A percentile compares a stretch with the other conserved stretches of the same genome.
Evolutionary conservation across 148 eudicot genomes (phyloP).

Genomic region (Nepenthes mirabilis): DNA sequence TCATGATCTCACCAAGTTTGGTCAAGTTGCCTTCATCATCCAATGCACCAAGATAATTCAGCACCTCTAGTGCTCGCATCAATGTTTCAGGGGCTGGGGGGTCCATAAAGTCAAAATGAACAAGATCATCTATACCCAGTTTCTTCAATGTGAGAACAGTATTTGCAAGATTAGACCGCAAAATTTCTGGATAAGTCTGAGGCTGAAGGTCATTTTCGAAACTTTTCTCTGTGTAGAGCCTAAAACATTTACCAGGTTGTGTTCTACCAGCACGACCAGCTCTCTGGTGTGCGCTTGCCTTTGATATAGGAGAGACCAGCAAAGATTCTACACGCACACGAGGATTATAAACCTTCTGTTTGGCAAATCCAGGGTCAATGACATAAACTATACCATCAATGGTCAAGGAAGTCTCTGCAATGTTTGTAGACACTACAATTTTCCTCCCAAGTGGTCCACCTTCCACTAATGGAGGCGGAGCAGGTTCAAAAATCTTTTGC

Average conservation of each 20-base stretch:
- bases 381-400: constrained; percentile 71
- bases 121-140: constrained; percentile 81
- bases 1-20: constrained; percentile 66
- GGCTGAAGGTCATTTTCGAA: constrained; percentile 71
- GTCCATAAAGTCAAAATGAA: constrained; percentile 92
- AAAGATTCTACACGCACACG: constrained; percentile 57
- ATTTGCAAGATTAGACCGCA: constrained; percentile 80
- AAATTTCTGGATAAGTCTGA: constrained; percentile 77
- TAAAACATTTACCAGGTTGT: constrained; percentile 59
- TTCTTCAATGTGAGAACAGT: constrained; percentile 79
- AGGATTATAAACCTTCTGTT: constrained; percentile 61
- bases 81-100: constrained; percentile 89
- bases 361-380: constrained; percentile 60
- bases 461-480: constrained; percentile 50
- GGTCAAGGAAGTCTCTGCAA: constrained; percentile 66
- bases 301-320: constrained; percentile 54
- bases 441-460: constrained; percentile 70
- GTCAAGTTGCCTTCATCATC: constrained; percentile 89
- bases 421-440: constrained; percentile 60
- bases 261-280: constrained; percentile 83
- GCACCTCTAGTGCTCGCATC: constrained; percentile 78
- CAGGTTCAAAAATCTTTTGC: constrained; percentile 58
- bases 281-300: constrained; percentile 66
- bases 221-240: constrained; percentile 70
- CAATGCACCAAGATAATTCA: constrained; percentile 77